phyloP scores from a whole-genome alignment of 768 basidiomycete species.

The Tricholoma bakamatsutake region DNA sequence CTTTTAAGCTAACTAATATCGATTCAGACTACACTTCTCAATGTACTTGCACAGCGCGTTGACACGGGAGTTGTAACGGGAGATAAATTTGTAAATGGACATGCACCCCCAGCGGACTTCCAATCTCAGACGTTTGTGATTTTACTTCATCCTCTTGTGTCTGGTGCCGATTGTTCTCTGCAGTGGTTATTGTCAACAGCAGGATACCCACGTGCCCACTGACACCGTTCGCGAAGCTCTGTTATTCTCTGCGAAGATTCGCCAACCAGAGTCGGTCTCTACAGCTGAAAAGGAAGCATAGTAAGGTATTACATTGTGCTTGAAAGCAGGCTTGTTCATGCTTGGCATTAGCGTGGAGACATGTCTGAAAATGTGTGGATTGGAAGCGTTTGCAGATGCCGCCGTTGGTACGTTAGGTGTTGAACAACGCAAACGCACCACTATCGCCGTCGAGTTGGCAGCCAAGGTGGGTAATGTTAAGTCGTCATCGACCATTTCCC shows the following conservation, averaged over 20 bases:
- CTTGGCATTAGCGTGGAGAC: conserved; percentile 8
- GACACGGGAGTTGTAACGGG: conserved; percentile 32
- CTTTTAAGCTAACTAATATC: not conserved
- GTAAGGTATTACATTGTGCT: conserved; percentile 31
- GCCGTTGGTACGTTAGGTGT: conserved; percentile 62
- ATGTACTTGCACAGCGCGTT: conserved; percentile 36
- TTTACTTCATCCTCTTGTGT: not conserved
- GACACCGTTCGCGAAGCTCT: conserved; percentile 80
- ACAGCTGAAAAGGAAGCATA: conserved; percentile 72
- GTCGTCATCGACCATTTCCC: not conserved
- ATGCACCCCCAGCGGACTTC: conserved; percentile 36
- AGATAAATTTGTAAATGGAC: conserved; percentile 37
- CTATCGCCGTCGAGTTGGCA: conserved; percentile 83
- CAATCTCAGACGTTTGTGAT: conserved; percentile 39
- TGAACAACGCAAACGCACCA: conserved; percentile 75
- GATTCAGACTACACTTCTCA: conserved; percentile 35
- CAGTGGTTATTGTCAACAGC: conserved; percentile 78
- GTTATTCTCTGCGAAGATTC: conserved; percentile 70
- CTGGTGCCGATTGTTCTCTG: not conserved
- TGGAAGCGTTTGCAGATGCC: conserved; percentile 61
- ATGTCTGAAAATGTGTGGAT: conserved; percentile 46
- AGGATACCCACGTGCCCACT: conserved; percentile 71
- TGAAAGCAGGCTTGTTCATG: not conserved
- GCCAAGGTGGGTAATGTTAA: conserved; percentile 52
- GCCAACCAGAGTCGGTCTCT: conserved; percentile 65